Evolutionary conservation across 129 eudicot genomes (phyloP), one percentile per base, ranked within the genome.

Genomic region (Dittrichia graveolens): DNA sequence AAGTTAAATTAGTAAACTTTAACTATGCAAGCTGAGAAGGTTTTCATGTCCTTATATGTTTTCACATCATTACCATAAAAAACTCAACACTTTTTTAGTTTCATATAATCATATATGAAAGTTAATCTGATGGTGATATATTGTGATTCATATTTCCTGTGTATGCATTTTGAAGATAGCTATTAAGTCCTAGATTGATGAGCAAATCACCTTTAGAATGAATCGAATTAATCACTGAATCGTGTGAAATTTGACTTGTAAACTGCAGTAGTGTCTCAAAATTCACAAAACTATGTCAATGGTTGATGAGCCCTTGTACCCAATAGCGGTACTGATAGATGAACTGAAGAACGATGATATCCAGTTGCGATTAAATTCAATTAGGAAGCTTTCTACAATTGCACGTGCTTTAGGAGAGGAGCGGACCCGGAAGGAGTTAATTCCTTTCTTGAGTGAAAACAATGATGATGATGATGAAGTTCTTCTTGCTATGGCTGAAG

Each of bases 391-490:
- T 39, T 88, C 97, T 45, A 90, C 99, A 5, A 95, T 95, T 75
- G 96, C 99, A 0, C 97, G 99, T 67, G 97, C 97, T 8, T 90
- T 95, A 53, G 99, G 99, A 57, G 97, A 88, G 79, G 99, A 95
- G 43, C 84, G 99, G 3, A 95, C 99, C 2, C 63, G 97, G 46
- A 95, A 82, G 82, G 99, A 95, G 77, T 61, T 95, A 67, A 95
- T 95, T 11, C 99, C 99, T 9, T 95, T 95, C 65, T 72, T 95
- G 81, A 86, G 95, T 61, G 97, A 91, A 80, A 95, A 91, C 89
- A 95, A 90, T 74, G 99, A 95, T 13, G 99, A 95, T 6, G 99
- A 95, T 0, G 99, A 95, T 53, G 99, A 95, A 80, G 99, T 95
- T 69, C 94, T 95, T 78, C 97, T 91, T 74, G 97, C 97, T 2